phyloP scores from a whole-genome alignment of 495 filamentous ascomycete species.

The Corynascus novoguineensis region DNA sequence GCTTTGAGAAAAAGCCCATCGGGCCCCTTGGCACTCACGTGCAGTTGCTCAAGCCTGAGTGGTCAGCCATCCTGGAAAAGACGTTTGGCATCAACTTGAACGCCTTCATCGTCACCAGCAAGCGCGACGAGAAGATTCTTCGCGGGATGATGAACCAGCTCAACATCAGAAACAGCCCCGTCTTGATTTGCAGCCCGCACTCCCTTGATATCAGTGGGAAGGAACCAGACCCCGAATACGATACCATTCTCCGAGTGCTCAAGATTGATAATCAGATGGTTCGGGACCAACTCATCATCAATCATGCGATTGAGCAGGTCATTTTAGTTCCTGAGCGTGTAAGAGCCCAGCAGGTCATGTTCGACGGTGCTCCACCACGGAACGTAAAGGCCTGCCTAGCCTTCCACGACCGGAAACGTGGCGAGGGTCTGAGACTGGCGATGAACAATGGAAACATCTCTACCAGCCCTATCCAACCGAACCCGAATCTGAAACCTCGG shows the following conservation, averaged over 20 bases:
- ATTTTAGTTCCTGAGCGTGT: slow-evolving; percentile 63
- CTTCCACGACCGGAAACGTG: slow-evolving; percentile 51
- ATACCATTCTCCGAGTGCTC: slow-evolving; percentile 73
- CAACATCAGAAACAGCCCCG: slow-evolving; percentile 48
- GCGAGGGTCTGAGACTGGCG: slow-evolving; percentile 59
- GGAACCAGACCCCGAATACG: slow-evolving; percentile 66
- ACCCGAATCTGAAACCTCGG: slow-evolving; percentile 44
- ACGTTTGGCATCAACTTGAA: slow-evolving; percentile 58
- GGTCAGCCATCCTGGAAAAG: slow-evolving; percentile 78
- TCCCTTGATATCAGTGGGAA: slow-evolving; percentile 57
- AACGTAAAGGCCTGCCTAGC: slow-evolving; percentile 71
- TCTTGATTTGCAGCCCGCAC: slow-evolving; percentile 59
- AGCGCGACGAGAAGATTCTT: slow-evolving; percentile 61
- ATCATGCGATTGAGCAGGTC: slow-evolving; percentile 74
- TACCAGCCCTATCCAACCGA: slow-evolving; percentile 31
- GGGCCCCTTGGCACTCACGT: slow-evolving; percentile 79
- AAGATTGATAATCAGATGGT: slow-evolving; percentile 77
- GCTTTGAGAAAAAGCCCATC: slow-evolving; percentile 67
- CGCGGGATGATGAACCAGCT: slow-evolving; percentile 55
- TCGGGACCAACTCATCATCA: slow-evolving; percentile 76
- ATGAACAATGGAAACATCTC: slow-evolving; percentile 40
- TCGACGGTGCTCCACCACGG: slow-evolving; percentile 50
- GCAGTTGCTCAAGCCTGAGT: slow-evolving; percentile 68
- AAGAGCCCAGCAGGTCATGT: slow-evolving; percentile 66
- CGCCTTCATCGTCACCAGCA: slow-evolving; percentile 74